phyloP scores from a whole-genome alignment of 345 rosid genomes.

The Salix koriyanagi region DNA sequence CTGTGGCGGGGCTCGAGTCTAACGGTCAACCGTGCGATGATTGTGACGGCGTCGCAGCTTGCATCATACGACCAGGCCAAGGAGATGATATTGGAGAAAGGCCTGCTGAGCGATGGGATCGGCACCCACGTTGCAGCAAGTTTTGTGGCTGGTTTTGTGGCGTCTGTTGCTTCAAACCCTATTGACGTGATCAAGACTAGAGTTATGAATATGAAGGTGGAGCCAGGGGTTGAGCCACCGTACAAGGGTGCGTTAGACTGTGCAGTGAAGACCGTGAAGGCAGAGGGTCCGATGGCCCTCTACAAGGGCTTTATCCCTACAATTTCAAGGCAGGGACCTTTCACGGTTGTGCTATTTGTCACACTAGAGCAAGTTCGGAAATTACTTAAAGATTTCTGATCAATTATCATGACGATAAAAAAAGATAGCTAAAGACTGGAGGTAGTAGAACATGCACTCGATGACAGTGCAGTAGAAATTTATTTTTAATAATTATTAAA shows the following conservation, averaged over 20 bases:
- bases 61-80: slow-evolving; percentile 16
- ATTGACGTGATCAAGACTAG: slow-evolving; percentile 23
- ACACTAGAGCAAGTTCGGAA: slow-evolving; percentile 18
- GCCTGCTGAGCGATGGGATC: slow-evolving; percentile 15
- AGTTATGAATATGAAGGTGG: slow-evolving; percentile 21
- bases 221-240: slow-evolving; percentile 15
- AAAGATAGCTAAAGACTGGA: too few species aligned
- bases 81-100: slow-evolving; percentile 13
- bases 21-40: slow-evolving; percentile 12
- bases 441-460: too few species aligned
- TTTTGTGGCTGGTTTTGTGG: slow-evolving; percentile 15
- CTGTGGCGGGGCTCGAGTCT: slow-evolving; percentile 11
- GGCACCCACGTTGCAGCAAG: slow-evolving; percentile 15
- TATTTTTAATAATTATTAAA: too few species aligned
- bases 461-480: too few species aligned
- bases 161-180: slow-evolving; percentile 18
- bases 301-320: slow-evolving; percentile 21
- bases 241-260: slow-evolving; percentile 20
- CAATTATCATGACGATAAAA: too few species aligned
- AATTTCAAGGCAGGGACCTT: slow-evolving; percentile 24
- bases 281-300: slow-evolving; percentile 11
- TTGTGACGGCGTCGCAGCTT: slow-evolving; percentile 16
- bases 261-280: slow-evolving; percentile 12
- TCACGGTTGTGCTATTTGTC: slow-evolving; percentile 18
- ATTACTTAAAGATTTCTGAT: slow-evolving; percentile 9